Base-by-base conservation (phyloP, 305 asterid species). In the Solanum hybrid region DNA sequence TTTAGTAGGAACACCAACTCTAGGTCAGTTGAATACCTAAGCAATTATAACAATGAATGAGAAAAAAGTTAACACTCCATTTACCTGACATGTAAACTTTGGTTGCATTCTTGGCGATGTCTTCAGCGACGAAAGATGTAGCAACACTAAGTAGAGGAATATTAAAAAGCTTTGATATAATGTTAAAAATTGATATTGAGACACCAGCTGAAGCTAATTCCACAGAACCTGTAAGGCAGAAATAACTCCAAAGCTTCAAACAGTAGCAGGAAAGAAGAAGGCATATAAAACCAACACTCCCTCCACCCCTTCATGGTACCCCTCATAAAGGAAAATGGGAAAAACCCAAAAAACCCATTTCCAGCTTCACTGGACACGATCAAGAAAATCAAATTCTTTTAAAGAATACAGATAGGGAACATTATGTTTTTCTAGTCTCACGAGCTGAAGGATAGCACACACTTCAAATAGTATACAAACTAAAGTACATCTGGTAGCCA, bases 141-240 rank as follows among this genome's bases (percentile, higher is more conserved):
- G 99, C 95, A 85, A 97, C 97, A 73, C 99, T 96, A 72, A 97
- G 98, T 91, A 97, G 98, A 77, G 99, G 99, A 87, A 97, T 92
- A 91, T 97, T 97, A 79, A 97, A 96, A 37, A 97, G 95, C 94
- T 97, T 97, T 5, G 99, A 96, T 84, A 97, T 93, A 79, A 93
- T 94, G 93, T 97, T 97, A 90, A 96, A 97, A 89, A 97, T 94
- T 88, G 99, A 94, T 82, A 96, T 93, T 91, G 99, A 97, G 89
- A 96, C 97, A 91, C 96, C 98, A 92, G 99, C 98, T 89, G 98
- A 97, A 92, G 99, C 99, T 96, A 97, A 94, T 93, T 96, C 97
- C 92, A 96, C 93, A 20, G 97, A 91, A 92, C 99, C 99, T 97
- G 89, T 65, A 83, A n/a, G 90, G 81, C n/a, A 11, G 87, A 91